Base-by-base conservation (phyloP, 2,329 filamentous ascomycete species). In the Aureobasidium vineae region DNA sequence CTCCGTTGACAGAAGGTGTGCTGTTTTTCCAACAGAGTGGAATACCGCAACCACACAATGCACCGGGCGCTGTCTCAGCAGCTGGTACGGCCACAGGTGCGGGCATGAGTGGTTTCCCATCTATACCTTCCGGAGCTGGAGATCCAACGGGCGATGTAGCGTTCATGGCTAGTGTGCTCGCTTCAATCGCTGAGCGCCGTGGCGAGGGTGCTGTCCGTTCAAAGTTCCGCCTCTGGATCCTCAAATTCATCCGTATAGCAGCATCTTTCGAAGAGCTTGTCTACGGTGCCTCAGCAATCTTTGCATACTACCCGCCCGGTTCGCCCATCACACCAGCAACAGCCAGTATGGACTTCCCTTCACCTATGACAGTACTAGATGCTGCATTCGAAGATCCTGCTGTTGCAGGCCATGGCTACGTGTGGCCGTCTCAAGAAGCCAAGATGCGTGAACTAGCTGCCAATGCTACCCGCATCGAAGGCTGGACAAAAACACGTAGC, bases 231-330 rank as follows among this genome's bases (percentile, higher is more conserved):
- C 90, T 92, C 68, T 99, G 95, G 88, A 89, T 98, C n/a, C 83
- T 90, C 66, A 95, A 93, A 76, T 98, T 99, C 74, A 95, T 92
- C 0, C 88, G 95, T 54, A 89, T 99, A 56, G 89, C 95, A 1
- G 92, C 95, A 1, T 91, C 93, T 15, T 98, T 98, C 71, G 95
- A 99, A 76, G 95, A 99, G 78, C 89, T 86, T 41, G 95, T 99
- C 4, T 99, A 97, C 73, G 96, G 95, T 33, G 92, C 92, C 15
- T 96, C 91, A 67, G 92, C 93, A 40, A 82, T 99, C 40, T 91
- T 93, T 74, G 91, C 97, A 67, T 91, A 68, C 23, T 69, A 61
- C 28, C 67, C 67, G 15, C 70, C 65, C 13, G 50, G 65, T 15
- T 67, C 69, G 16, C 68, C 69, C 10, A 65, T 63, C 36, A 47